Percentiles rank a stretch among this genome's conserved stretches.
Evolutionary conservation across 805 yeast genomes (phyloP).

Genomic region (Sungouiella blattae): DNA sequence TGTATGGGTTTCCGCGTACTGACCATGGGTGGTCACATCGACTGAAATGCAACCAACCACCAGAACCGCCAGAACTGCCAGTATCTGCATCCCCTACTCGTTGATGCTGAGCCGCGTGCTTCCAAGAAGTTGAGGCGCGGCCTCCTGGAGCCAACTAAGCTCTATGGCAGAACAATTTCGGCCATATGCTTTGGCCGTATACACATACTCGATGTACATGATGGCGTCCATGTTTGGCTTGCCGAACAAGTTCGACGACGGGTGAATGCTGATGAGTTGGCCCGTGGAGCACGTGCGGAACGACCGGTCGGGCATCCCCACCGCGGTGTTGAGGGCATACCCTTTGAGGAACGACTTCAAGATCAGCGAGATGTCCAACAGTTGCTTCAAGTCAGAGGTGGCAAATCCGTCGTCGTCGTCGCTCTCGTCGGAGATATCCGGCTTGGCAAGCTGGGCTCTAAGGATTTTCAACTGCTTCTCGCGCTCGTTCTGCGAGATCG

Average conservation of each 20-base stretch:
- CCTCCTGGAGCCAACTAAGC: conserved; percentile 80
- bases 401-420: conserved; percentile 22
- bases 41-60: neutral
- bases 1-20: neutral
- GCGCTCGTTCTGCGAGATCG: conserved; percentile 22
- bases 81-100: too few relatives aligned
- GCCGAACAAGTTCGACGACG: conserved; percentile 85
- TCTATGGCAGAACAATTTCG: conserved; percentile 81
- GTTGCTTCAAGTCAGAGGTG: conserved; percentile 12
- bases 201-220: conserved; percentile 93
- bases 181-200: conserved; percentile 89
- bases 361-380: conserved; percentile 53
- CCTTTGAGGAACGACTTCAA: conserved; percentile 82
- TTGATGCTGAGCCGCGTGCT: conserved; percentile 30
- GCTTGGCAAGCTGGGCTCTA: conserved; percentile 23
- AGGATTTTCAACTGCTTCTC: conserved; percentile 24
- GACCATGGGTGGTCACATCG: neutral
- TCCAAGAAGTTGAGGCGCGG: conserved; percentile 64
- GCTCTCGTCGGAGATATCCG: conserved; percentile 9
- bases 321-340: conserved; percentile 82
- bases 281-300: conserved; percentile 83
- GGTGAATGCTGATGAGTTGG: conserved; percentile 84
- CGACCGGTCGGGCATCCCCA: conserved; percentile 92
- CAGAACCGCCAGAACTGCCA: too few relatives aligned
- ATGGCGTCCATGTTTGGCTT: conserved; percentile 70